Percentiles rank a stretch among this genome's conserved stretches.
Conservation (phyloP, 2,329 filamentous ascomycete genomes). For the Sporothrix globosa region DNA sequence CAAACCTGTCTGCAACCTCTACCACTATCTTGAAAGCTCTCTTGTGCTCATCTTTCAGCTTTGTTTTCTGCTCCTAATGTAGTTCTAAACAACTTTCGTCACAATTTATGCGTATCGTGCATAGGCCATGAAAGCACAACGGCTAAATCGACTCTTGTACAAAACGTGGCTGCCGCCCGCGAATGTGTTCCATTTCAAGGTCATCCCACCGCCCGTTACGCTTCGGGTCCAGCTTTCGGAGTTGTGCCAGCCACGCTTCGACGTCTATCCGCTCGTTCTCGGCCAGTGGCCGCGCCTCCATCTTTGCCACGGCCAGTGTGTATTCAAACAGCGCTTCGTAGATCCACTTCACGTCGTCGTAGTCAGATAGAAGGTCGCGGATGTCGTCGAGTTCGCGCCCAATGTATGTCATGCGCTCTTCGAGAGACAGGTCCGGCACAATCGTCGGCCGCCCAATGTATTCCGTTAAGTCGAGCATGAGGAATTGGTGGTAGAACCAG, state of each 20-base stretch:
- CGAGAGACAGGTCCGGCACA: constrained; percentile 62
- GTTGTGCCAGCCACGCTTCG: constrained; percentile 62
- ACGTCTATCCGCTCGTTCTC: constrained; percentile 52
- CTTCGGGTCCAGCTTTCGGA: constrained; percentile 73
- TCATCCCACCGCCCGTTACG: constrained; percentile 76
- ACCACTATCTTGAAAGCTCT: not conserved
- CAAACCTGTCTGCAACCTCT: too few species aligned
- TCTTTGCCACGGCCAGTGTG: constrained; percentile 59
- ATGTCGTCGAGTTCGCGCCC: constrained; percentile 73
- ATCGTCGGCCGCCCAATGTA: constrained; percentile 59
- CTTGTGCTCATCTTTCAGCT: not conserved
- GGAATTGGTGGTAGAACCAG: constrained; percentile 94
- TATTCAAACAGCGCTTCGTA: constrained; percentile 85
- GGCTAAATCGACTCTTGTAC: not conserved
- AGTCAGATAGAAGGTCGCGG: constrained; percentile 65
- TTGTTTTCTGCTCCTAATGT: not conserved
- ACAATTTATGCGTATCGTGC: not conserved
- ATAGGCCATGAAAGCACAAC: not conserved
- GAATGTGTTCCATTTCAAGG: constrained; percentile 52
- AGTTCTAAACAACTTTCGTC: not conserved
- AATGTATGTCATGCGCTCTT: constrained; percentile 68
- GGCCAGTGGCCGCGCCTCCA: constrained; percentile 52
- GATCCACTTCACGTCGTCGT: constrained; percentile 72
- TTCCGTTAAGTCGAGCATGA: constrained; percentile 70
- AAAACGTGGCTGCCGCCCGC: constrained; percentile 33